Conservation (phyloP, 805 yeast species). For the Suhomyces vadensis region DNA sequence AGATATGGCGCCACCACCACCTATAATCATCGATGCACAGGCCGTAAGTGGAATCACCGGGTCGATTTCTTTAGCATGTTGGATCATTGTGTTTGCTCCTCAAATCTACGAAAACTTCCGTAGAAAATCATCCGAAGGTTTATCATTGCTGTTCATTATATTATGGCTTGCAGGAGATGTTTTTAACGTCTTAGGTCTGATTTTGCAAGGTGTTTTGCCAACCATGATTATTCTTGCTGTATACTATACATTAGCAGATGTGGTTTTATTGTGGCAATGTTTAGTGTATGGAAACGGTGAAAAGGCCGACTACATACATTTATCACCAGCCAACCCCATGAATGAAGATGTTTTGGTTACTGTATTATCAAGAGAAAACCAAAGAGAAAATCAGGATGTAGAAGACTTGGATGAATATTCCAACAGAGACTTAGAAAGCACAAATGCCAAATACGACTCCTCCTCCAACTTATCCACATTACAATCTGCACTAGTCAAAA, state of each 20-base stretch:
- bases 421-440: slow-evolving; percentile 21
- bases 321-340: slow-evolving; percentile 87
- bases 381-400: slow-evolving; percentile 14
- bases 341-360: slow-evolving; percentile 67
- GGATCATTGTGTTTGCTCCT: slow-evolving; percentile 98
- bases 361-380: slow-evolving; percentile 48
- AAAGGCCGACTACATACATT: slow-evolving; percentile 69
- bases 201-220: slow-evolving; percentile 86
- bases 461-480: slow-evolving; percentile 18
- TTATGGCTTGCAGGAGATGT: slow-evolving; percentile 94
- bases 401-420: slow-evolving; percentile 18
- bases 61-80: slow-evolving; percentile 92
- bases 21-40: slow-evolving; percentile 63
- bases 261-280: slow-evolving; percentile 82
- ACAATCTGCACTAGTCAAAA: slow-evolving; percentile 26
- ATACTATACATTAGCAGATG: slow-evolving; percentile 89
- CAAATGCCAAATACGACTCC: slow-evolving; percentile 1
- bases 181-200: slow-evolving; percentile 88
- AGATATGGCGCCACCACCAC: slow-evolving; percentile 60
- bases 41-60: slow-evolving; percentile 79
- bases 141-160: slow-evolving; percentile 80
- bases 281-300: slow-evolving; percentile 69
- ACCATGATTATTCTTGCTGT: slow-evolving; percentile 93
- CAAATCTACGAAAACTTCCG: slow-evolving; percentile 90
- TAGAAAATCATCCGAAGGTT: slow-evolving; percentile 85